These are phyloP conservation scores for Eutrema heterophyllum DNA, from an alignment of 345 rosid genomes.

Conservation along the genomic window DNA sequence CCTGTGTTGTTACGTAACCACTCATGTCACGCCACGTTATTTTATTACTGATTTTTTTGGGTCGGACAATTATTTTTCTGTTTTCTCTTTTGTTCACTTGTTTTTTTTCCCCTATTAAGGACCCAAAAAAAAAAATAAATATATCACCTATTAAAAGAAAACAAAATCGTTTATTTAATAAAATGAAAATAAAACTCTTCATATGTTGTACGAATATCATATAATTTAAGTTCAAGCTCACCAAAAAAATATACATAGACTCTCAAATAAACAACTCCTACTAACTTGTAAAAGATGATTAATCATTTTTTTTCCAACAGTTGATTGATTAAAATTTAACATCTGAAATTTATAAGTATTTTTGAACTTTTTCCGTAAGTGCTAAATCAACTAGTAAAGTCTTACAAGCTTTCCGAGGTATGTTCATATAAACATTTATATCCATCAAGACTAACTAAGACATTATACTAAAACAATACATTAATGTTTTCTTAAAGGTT, in stretches of 20 bases:
- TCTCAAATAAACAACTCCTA: neutral
- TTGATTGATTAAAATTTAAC: neutral
- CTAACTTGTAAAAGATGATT: neutral
- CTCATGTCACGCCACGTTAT: conserved; percentile 36
- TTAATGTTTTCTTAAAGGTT: neutral
- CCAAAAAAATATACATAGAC: neutral
- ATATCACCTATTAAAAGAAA: neutral
- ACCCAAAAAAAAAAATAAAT: too few species aligned
- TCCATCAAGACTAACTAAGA: neutral
- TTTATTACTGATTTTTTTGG: conserved; percentile 4
- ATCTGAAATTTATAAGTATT: neutral
- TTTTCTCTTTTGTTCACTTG: neutral
- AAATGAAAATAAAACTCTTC: neutral
- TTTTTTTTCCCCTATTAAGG: neutral
- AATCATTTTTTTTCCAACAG: neutral
- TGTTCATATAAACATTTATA: neutral
- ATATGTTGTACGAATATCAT: neutral
- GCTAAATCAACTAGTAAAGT: neutral
- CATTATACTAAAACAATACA: neutral
- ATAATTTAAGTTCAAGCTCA: neutral
- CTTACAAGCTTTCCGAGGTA: neutral
- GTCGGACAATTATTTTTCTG: neutral
- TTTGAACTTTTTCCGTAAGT: neutral
- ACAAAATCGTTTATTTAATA: neutral
- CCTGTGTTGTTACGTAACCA: conserved; percentile 36